Conservation (phyloP, 2,329 filamentous ascomycete genomes). For the Ascochyta clinopodiicola region DNA sequence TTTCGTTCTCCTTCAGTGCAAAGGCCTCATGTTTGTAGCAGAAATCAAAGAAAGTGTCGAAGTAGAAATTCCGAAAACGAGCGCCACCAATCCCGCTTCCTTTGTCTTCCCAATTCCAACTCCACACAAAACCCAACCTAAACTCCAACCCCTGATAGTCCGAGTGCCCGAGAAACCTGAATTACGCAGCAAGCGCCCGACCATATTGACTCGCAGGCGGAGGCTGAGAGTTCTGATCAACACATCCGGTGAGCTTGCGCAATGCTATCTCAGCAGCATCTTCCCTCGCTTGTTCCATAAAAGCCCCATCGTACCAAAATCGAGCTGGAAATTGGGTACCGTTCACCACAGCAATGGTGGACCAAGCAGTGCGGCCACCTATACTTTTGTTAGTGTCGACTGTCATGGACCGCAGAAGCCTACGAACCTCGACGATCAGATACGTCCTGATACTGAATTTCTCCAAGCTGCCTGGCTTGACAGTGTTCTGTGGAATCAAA, state of each 20-base stretch:
- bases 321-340: conserved; percentile 36
- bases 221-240: conserved; percentile 25
- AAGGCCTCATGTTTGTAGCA: background rate
- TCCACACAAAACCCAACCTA: background rate
- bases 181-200: conserved; percentile 4
- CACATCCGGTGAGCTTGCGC: conserved; percentile 29
- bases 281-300: conserved; percentile 44
- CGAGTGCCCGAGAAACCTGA: background rate
- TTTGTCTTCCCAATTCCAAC: background rate
- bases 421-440: conserved; percentile 47
- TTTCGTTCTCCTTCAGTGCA: background rate
- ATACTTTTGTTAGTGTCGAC: conserved; percentile 2
- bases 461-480: conserved; percentile 28
- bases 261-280: conserved; percentile 46
- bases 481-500: conserved; percentile 40
- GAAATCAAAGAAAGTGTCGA: background rate
- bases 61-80: background rate
- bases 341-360: conserved; percentile 37
- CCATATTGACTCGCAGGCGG: conserved; percentile 35
- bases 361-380: conserved; percentile 50
- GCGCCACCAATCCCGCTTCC: background rate
- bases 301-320: conserved; percentile 48
- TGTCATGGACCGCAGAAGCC: background rate
- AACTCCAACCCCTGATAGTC: background rate
- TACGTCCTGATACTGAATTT: conserved; percentile 43